Conservation (phyloP, 2,329 filamentous ascomycete species). For the Ceratocystiopsis brevicomis region DNA sequence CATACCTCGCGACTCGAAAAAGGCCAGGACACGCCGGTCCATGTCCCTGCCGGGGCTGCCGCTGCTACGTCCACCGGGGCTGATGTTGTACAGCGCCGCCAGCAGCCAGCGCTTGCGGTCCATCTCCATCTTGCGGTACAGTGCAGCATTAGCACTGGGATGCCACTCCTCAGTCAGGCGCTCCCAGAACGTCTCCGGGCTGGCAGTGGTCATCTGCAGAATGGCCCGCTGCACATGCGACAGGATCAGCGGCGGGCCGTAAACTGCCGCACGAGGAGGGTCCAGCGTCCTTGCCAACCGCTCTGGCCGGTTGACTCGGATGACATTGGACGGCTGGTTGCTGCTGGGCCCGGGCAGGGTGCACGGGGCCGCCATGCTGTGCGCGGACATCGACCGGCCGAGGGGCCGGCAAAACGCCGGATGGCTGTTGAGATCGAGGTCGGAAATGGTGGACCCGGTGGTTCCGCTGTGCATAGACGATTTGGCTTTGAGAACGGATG, state of each 20-base stretch:
- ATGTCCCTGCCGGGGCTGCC: slow-evolving; percentile 3
- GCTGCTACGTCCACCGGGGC: slow-evolving; percentile 13
- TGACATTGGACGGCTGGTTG: too few relatives aligned
- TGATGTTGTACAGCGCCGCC: slow-evolving; percentile 27
- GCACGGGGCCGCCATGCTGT: too few relatives aligned
- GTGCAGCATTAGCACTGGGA: slow-evolving; percentile 26
- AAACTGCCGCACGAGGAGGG: too few relatives aligned
- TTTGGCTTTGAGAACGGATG: too few relatives aligned
- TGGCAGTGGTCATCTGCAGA: slow-evolving; percentile 33
- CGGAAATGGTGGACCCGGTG: too few relatives aligned
- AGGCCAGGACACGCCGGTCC: slow-evolving; percentile 22
- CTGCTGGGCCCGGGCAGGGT: too few relatives aligned
- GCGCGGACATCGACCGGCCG: too few relatives aligned
- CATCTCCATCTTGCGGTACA: slow-evolving; percentile 30
- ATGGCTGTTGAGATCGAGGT: too few relatives aligned
- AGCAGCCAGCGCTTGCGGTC: slow-evolving; percentile 19
- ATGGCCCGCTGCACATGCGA: slow-evolving; percentile 31
- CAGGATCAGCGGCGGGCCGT: slow-evolving; percentile 13
- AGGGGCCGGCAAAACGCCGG: too few relatives aligned
- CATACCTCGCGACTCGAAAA: slow-evolving; percentile 32
- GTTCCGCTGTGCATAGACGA: too few relatives aligned
- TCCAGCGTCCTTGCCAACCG: too few relatives aligned
- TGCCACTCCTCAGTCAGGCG: slow-evolving; percentile 36
- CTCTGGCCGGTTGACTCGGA: too few relatives aligned
- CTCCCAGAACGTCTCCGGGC: slow-evolving; percentile 30